A percentile compares a stretch with the other conserved stretches of the same genome.
Evolutionary conservation across 768 basidiomycete genomes (phyloP).

Genomic region (Mycena polygramma): DNA sequence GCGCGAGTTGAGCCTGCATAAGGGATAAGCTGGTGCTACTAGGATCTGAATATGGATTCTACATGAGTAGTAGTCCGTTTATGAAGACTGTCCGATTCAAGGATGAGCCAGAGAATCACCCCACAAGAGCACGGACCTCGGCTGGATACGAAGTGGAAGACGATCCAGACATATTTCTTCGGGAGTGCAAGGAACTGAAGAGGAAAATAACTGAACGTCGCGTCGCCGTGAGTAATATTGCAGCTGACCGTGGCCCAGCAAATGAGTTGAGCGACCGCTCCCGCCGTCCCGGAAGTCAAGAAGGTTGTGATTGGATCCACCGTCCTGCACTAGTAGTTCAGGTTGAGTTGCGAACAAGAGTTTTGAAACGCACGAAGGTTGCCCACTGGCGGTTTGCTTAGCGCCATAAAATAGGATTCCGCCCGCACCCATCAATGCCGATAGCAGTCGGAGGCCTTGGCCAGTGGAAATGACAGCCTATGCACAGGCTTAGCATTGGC

Average conservation of each 20-base stretch:
- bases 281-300: slow-evolving; percentile 37
- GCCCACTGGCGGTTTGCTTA: neutral
- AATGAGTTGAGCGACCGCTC: slow-evolving; percentile 39
- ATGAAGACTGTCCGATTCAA: slow-evolving; percentile 31
- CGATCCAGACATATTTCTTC: slow-evolving; percentile 42
- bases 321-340: slow-evolving; percentile 3
- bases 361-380: neutral
- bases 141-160: slow-evolving; percentile 44
- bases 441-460: slow-evolving; percentile 35
- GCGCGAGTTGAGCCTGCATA: slow-evolving; percentile 42
- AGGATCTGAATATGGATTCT: neutral
- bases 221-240: neutral
- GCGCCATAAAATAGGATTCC: neutral
- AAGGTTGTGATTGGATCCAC: slow-evolving; percentile 38
- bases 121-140: slow-evolving; percentile 27
- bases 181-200: slow-evolving; percentile 42
- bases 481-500: no score
- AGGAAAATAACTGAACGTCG: neutral
- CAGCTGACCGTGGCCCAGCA: slow-evolving; percentile 39
- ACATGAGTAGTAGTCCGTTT: slow-evolving; percentile 43
- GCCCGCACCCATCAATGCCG: slow-evolving; percentile 26
- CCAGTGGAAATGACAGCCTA: slow-evolving; percentile 28
- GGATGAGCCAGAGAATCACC: neutral
- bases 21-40: no score
- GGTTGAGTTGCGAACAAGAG: no score